These are phyloP conservation scores for Acidomyces sp. DNA, from an alignment of 495 filamentous ascomycete genomes.

Conservation along the genomic window DNA sequence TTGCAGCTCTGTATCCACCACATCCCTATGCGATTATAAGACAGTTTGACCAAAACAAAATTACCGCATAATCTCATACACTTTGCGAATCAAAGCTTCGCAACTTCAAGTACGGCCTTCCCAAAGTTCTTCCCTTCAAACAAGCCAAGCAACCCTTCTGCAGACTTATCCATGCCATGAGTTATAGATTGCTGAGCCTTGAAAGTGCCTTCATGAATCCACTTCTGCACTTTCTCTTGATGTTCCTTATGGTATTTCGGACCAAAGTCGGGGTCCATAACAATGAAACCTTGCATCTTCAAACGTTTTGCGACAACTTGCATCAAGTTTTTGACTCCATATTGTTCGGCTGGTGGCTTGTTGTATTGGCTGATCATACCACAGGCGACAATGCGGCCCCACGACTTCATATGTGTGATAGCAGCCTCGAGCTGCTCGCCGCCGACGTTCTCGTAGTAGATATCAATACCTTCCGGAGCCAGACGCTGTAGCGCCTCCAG, in stretches of 20 bases:
- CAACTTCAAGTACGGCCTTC: slow-evolving; percentile 72
- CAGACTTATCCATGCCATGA: slow-evolving; percentile 69
- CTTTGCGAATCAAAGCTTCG: not conserved
- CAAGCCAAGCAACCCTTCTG: slow-evolving; percentile 76
- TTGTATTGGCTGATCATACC: slow-evolving; percentile 77
- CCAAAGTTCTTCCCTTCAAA: slow-evolving; percentile 81
- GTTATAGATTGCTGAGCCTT: slow-evolving; percentile 58
- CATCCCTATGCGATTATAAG: too few species aligned
- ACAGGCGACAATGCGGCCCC: slow-evolving; percentile 57
- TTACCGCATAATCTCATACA: not conserved
- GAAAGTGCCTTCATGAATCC: slow-evolving; percentile 72
- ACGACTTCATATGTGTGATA: slow-evolving; percentile 54
- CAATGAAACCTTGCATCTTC: slow-evolving; percentile 64
- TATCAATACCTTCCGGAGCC: slow-evolving; percentile 74
- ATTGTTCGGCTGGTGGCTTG: slow-evolving; percentile 38
- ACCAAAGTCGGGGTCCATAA: slow-evolving; percentile 41
- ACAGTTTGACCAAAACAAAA: too few species aligned
- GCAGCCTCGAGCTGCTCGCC: slow-evolving; percentile 72
- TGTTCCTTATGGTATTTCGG: slow-evolving; percentile 61
- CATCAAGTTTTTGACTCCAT: slow-evolving; percentile 57
- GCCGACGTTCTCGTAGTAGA: slow-evolving; percentile 94
- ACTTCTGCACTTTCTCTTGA: slow-evolving; percentile 67
- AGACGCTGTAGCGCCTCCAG: slow-evolving; percentile 57
- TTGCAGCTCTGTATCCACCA: too few species aligned
- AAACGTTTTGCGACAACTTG: slow-evolving; percentile 43